Evolutionary conservation across 208 protist species (phyloP).

Genomic region (Crithidia brevicula): DNA sequence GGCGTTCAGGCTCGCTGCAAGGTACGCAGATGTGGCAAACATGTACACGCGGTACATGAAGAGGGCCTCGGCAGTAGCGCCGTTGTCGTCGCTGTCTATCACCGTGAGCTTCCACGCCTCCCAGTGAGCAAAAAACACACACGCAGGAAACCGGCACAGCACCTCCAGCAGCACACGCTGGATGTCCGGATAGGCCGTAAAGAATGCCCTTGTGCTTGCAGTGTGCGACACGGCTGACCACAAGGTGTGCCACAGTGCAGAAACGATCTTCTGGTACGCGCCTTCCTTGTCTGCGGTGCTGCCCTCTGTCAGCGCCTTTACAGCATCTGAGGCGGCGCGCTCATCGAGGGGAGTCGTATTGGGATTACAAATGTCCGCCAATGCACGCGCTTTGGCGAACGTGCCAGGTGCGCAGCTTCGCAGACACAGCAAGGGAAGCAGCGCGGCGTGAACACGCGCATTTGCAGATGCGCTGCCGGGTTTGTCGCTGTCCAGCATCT

Average conservation of each 20-base stretch:
- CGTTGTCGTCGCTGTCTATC: background rate
- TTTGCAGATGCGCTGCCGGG: background rate
- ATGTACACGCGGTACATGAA: conserved; percentile 31
- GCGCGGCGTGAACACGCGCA: conserved; percentile 25
- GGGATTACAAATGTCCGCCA: background rate
- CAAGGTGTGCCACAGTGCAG: conserved; percentile 23
- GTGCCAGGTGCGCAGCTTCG: conserved; percentile 37
- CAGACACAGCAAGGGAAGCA: conserved; percentile 68
- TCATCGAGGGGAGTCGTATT: background rate
- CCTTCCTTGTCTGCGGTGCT: background rate
- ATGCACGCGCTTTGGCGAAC: background rate
- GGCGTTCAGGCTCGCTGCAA: conserved; percentile 12
- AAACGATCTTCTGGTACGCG: background rate
- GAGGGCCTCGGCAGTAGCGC: background rate
- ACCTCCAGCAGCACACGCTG: conserved; percentile 52
- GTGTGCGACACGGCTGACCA: conserved; percentile 22
- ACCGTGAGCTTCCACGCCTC: conserved; percentile 1
- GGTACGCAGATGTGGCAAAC: conserved; percentile 30
- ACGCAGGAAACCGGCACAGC: conserved; percentile 38
- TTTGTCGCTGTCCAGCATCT: background rate
- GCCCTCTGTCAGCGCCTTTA: background rate
- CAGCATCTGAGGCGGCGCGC: no score
- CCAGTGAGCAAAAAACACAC: conserved; percentile 32
- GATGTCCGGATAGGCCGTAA: conserved; percentile 26
- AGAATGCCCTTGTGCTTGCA: conserved; percentile 4